Base-by-base conservation (phyloP, 768 basidiomycete genomes). In the Leccinum obscurum region DNA sequence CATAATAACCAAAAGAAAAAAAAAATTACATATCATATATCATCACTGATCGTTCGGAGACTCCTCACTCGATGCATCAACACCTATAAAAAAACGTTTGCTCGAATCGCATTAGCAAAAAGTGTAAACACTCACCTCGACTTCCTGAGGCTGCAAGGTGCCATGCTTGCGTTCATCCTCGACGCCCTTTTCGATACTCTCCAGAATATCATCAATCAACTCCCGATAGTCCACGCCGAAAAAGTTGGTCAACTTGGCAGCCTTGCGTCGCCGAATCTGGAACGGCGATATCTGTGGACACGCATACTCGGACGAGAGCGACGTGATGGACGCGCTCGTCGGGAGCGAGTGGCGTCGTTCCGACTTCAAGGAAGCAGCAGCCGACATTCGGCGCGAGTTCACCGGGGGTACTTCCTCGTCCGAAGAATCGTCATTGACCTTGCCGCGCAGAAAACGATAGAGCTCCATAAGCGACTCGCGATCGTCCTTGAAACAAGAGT, bases 141-240 rank as follows among this genome's bases (percentile, higher is more conserved):
- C 83, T 72, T 93, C 90, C 55, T 85, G 86, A 14, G 84, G 81
- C 56, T 79, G 78, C 65, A 93, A 72, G 0, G 82, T 85, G 32
- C 92, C 92, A 49, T 77, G 76, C 52, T 77, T 81, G 55, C 82
- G 72, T 70, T 93, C 92, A 65, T 89, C 84, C 67, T 88, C 84
- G 53, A 94, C 76, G 68, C 70, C 90, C 79, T 76, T 82, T 73
- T 93, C 92, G 66, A 94, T 88, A 55, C 88, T 92, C 64, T 92
- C 89, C 63, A 94, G 73, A 34, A 94, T 83, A 69, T 93, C 89
- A 41, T 78, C 80, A 57, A 93, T 86, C 58, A 93, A 76, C 57
- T 90, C 89, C 28, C 85, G 82, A 72, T 94, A 93, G 71, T 92
- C 83, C 46, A 93, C 92, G 24, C 92, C 92, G 75, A 94, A 94